A percentile compares a stretch with the other conserved stretches of the same genome.
Conservation (phyloP, 129 eudicot genomes). For the Solidago caesia region DNA sequence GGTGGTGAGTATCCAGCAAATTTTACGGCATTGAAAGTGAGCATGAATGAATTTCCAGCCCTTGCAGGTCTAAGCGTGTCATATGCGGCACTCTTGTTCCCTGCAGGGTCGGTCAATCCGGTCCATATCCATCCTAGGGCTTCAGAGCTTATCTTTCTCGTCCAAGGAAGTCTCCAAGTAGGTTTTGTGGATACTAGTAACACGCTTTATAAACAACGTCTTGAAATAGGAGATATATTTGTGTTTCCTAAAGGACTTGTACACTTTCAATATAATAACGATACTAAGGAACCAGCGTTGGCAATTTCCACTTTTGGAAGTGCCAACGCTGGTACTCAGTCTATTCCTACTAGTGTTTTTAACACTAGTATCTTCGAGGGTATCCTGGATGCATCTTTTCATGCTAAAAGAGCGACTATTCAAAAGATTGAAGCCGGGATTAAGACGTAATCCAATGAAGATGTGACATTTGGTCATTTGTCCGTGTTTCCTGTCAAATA, state of each 20-base stretch:
- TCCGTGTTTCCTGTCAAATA: slow-evolving; percentile 3
- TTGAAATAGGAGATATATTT: slow-evolving; percentile 34
- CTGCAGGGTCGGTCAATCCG: slow-evolving; percentile 36
- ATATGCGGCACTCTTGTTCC: slow-evolving; percentile 37
- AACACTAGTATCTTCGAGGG: slow-evolving; percentile 36
- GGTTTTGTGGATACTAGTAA: slow-evolving; percentile 44
- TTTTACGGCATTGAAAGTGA: slow-evolving; percentile 38
- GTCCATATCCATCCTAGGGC: slow-evolving; percentile 45
- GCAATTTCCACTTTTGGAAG: slow-evolving; percentile 47
- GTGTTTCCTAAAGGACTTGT: slow-evolving; percentile 50
- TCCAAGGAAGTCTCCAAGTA: slow-evolving; percentile 35
- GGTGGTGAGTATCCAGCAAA: slow-evolving; percentile 31
- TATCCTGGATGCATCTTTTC: slow-evolving; percentile 41
- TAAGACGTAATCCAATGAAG: background rate
- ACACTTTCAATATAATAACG: slow-evolving; percentile 38
- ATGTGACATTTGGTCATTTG: background rate
- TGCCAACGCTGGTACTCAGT: slow-evolving; percentile 37
- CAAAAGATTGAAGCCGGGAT: slow-evolving; percentile 40
- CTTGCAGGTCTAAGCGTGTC: slow-evolving; percentile 43
- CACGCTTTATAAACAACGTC: slow-evolving; percentile 34
- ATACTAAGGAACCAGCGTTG: slow-evolving; percentile 19
- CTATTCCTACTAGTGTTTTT: slow-evolving; percentile 35
- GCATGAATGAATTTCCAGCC: slow-evolving; percentile 40
- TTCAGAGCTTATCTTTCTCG: slow-evolving; percentile 43
- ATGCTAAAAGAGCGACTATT: slow-evolving; percentile 32